Evolutionary conservation across 331 rosid species (phyloP), one percentile per base, ranked within the genome.

Genomic region (Malus hybrid): DNA sequence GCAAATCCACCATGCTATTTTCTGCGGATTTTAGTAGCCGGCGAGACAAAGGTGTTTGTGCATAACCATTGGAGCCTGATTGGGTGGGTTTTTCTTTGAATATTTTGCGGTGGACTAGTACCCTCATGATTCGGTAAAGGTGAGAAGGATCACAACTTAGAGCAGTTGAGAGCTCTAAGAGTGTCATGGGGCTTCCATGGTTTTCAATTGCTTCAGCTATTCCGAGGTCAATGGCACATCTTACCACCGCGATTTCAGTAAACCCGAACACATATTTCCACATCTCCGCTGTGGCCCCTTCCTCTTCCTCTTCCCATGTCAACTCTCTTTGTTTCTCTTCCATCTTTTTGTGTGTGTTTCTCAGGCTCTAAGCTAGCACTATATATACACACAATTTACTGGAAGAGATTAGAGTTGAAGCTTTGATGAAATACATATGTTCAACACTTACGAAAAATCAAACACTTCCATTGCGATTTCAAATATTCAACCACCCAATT

Each of bases 31-130:
- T 82, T 36, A 82, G 5, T 39, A 93, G 77, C 55, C 76, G 74
- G 2, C 84, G 80, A 10, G 97, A 91, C 4, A 86, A 32, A 1
- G 86, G 75, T 0, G 90, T 85, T 44, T 87, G 82, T 3, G 79
- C 70, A 46, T 84, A 87, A 7, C 9, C 20, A 11, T 63, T 27
- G 57, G 74, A 6, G 46, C 46, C 74, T 28, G 4, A 16, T 50
- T 1, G 3, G 13, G 29, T 16, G 64, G 73, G 1, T 24, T 24
- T 24, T 24, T 24, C 24, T 24, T 24, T 24, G 24, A 24, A 24
- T 24, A 24, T 24, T 24, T 24, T 24, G 24, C 24, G 24, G 24
- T 24, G 24, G 24, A 24, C 24, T 24, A 24, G 24, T 24, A 24
- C 24, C 24, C 24, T 84, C 87, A 89, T 75, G 64, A 91, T 66